Conservation (phyloP, 1,284 basidiomycete species). For the Entoloma clypeatum region DNA sequence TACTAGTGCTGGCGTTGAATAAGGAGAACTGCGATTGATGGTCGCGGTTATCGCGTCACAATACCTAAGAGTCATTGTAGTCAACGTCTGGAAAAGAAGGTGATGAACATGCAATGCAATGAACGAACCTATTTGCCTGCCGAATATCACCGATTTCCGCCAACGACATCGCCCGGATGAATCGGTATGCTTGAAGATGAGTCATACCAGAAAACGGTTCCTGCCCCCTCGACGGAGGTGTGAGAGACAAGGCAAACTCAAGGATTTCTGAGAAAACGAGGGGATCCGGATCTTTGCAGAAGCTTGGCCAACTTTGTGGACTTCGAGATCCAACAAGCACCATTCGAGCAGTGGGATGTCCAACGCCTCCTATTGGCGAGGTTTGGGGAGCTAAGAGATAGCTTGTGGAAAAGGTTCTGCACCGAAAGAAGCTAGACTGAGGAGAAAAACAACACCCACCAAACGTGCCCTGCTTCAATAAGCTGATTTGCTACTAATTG, state of each 20-base stretch:
- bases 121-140: conserved; percentile 63
- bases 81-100: background rate
- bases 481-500: conserved; percentile 71
- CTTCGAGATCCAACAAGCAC: conserved; percentile 64
- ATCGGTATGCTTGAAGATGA: conserved; percentile 86
- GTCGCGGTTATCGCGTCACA: conserved; percentile 86
- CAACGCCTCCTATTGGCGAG: conserved; percentile 68
- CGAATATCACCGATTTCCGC: conserved; percentile 80
- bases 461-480: conserved; percentile 86
- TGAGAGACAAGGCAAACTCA: conserved; percentile 87
- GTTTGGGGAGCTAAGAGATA: conserved; percentile 88
- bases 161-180: conserved; percentile 75
- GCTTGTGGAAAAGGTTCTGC: conserved; percentile 38
- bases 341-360: conserved; percentile 58
- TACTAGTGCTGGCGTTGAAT: conserved; percentile 63
- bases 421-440: conserved; percentile 2
- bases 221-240: conserved; percentile 74
- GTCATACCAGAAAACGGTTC: conserved; percentile 82
- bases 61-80: conserved; percentile 56
- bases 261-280: conserved; percentile 88
- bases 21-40: conserved; percentile 63
- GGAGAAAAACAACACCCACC: conserved; percentile 46
- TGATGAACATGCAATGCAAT: background rate
- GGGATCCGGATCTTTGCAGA: conserved; percentile 72
- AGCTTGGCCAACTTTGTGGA: conserved; percentile 49